A percentile compares a stretch with the other conserved stretches of the same genome.
Evolutionary conservation across 176 grass and related monocot species (phyloP).

Genomic region (Carex cristatella): DNA sequence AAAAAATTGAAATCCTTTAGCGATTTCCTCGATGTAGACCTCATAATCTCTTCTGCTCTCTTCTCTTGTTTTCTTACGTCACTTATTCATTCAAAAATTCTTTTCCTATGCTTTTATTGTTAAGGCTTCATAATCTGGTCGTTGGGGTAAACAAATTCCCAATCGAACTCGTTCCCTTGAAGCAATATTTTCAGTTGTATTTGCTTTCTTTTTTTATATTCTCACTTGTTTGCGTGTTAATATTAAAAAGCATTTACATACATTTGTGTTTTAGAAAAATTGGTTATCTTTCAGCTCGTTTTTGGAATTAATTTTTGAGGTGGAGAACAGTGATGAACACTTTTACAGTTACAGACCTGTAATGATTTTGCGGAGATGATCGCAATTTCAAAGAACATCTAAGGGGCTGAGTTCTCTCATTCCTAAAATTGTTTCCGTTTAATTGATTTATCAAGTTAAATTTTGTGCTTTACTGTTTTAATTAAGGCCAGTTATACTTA

Average conservation of each 20-base stretch:
- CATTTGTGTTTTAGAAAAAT: not conserved
- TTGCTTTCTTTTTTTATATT: constrained; percentile 19
- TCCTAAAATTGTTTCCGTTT: not conserved
- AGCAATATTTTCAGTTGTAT: constrained; percentile 26
- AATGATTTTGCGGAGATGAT: constrained; percentile 78
- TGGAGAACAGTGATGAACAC: constrained; percentile 32
- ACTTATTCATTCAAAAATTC: not conserved
- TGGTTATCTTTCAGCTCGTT: not conserved
- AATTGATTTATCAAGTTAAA: not conserved
- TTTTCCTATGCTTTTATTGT: not conserved
- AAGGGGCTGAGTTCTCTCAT: constrained; percentile 42
- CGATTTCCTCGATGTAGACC: not conserved
- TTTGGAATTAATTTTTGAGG: not conserved
- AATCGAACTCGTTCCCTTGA: constrained; percentile 29
- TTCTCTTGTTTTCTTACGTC: not conserved
- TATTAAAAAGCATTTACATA: constrained; percentile 11
- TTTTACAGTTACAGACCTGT: constrained; percentile 49
- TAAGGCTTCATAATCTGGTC: constrained; percentile 30
- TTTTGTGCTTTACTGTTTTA: constrained; percentile 33
- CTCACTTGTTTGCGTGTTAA: not conserved
- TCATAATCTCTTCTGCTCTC: not conserved
- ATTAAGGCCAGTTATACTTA: constrained; percentile 12
- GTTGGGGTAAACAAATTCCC: not conserved
- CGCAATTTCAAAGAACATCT: constrained; percentile 53
- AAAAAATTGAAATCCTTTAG: not conserved